Evolutionary conservation across 495 filamentous ascomycete species (phyloP).

Genomic region (Geopyxis carbonaria): DNA sequence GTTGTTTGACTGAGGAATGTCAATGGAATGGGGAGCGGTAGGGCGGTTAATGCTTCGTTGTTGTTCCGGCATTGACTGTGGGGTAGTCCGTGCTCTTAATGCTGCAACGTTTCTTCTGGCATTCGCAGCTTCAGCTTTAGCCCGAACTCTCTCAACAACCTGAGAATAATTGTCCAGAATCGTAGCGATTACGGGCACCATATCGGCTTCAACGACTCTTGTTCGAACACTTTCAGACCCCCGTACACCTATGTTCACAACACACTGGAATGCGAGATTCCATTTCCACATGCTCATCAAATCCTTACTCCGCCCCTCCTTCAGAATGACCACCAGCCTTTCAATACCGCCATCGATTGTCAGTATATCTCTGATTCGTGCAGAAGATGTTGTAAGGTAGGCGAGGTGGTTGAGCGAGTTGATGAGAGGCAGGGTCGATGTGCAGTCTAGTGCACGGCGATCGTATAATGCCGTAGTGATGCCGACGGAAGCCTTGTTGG

Average conservation of each 20-base stretch:
- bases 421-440: constrained; percentile 88
- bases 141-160: constrained; percentile 57
- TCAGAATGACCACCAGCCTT: constrained; percentile 87
- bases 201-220: constrained; percentile 91
- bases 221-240: constrained; percentile 87
- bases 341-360: constrained; percentile 97
- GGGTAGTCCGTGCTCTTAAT: too few relatives aligned
- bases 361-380: constrained; percentile 89
- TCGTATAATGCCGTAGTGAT: constrained; percentile 98
- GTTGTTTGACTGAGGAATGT: constrained; percentile 37
- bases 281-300: constrained; percentile 99
- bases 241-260: constrained; percentile 94
- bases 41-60: constrained; percentile 35
- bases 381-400: constrained; percentile 96
- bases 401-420: constrained; percentile 97
- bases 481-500: constrained; percentile 98
- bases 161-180: constrained; percentile 97
- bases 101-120: constrained; percentile 36
- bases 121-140: constrained; percentile 57
- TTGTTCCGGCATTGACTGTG: too few relatives aligned
- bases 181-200: constrained; percentile 98
- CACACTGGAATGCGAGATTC: constrained; percentile 96
- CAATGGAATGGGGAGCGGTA: constrained; percentile 53
- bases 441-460: constrained; percentile 91
- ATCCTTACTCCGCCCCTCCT: constrained; percentile 86